A percentile compares a stretch with the other conserved stretches of the same genome.
Conservation (phyloP, 805 yeast genomes). For the Komagataella phaffii region DNA sequence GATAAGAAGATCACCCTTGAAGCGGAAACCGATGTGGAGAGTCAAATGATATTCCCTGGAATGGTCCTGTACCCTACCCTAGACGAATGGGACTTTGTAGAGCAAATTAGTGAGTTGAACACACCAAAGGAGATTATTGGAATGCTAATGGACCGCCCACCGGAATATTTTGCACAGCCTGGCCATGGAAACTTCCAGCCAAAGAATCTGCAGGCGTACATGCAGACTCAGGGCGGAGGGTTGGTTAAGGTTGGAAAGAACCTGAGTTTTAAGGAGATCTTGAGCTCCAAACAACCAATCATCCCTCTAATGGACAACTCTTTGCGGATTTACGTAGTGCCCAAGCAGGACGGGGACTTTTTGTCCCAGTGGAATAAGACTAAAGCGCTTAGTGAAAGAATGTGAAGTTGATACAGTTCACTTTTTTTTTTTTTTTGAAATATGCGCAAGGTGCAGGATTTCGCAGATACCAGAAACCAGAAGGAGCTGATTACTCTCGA, state of each 20-base stretch:
- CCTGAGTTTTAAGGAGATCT: conserved; percentile 46
- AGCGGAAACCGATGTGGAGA: conserved; percentile 52
- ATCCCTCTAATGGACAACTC: conserved; percentile 71
- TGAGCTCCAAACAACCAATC: conserved; percentile 46
- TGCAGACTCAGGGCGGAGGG: conserved; percentile 80
- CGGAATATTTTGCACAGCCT: conserved; percentile 53
- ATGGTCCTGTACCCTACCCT: conserved; percentile 70
- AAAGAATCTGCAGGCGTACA: conserved; percentile 53
- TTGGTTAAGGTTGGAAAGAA: conserved; percentile 77
- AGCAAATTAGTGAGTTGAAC: conserved; percentile 58
- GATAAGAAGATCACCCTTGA: conserved; percentile 43
- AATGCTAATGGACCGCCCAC: conserved; percentile 50
- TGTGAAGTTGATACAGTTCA: background rate
- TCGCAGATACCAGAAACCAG: background rate
- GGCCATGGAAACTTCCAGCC: conserved; percentile 46
- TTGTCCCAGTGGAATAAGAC: conserved; percentile 50
- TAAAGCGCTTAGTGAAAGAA: conserved; percentile 37
- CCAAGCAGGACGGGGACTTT: conserved; percentile 62
- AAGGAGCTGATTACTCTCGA: background rate
- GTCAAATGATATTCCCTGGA: conserved; percentile 75
- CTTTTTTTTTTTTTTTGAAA: background rate
- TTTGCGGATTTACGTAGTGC: conserved; percentile 65
- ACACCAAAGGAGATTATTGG: conserved; percentile 52
- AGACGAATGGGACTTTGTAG: conserved; percentile 74
- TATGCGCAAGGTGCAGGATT: background rate